Conservation (phyloP, 2,329 filamentous ascomycete genomes). For the Fusarium sp. region DNA sequence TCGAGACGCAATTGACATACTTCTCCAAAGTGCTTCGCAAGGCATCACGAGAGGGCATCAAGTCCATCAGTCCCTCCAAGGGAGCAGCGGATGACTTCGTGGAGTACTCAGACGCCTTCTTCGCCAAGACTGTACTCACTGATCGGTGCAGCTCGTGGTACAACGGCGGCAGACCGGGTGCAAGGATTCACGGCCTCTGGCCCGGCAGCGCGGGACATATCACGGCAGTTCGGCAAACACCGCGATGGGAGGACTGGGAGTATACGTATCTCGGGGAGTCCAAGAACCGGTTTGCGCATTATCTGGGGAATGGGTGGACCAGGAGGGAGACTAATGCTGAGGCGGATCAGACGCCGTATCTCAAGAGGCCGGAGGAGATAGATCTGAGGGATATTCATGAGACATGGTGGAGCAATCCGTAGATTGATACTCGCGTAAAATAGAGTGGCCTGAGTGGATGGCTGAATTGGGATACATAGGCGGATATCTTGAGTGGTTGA, state of each 20-base stretch:
- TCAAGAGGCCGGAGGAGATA: slow-evolving; percentile 67
- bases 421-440: background rate
- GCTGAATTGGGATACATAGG: background rate
- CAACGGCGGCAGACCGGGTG: slow-evolving; percentile 74
- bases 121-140: slow-evolving; percentile 66
- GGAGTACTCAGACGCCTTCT: slow-evolving; percentile 70
- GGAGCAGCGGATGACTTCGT: slow-evolving; percentile 74
- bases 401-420: slow-evolving; percentile 71
- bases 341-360: slow-evolving; percentile 74
- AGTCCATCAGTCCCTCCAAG: slow-evolving; percentile 68
- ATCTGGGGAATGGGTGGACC: slow-evolving; percentile 78
- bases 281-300: slow-evolving; percentile 69
- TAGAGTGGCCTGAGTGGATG: background rate
- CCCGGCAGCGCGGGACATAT: slow-evolving; percentile 75
- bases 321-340: slow-evolving; percentile 66
- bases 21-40: slow-evolving; percentile 77
- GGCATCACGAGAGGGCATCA: slow-evolving; percentile 74
- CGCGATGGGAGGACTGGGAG: slow-evolving; percentile 69
- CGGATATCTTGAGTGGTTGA: slow-evolving; percentile 1
- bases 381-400: slow-evolving; percentile 75
- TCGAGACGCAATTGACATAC: slow-evolving; percentile 76
- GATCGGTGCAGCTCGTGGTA: slow-evolving; percentile 80
- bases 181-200: slow-evolving; percentile 76
- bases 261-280: slow-evolving; percentile 61
- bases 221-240: slow-evolving; percentile 68